These are phyloP conservation scores for slime mould (Dictyostelium discoideum) DNA, from an alignment of 78 protist species.

Conservation along the genomic window DNA sequence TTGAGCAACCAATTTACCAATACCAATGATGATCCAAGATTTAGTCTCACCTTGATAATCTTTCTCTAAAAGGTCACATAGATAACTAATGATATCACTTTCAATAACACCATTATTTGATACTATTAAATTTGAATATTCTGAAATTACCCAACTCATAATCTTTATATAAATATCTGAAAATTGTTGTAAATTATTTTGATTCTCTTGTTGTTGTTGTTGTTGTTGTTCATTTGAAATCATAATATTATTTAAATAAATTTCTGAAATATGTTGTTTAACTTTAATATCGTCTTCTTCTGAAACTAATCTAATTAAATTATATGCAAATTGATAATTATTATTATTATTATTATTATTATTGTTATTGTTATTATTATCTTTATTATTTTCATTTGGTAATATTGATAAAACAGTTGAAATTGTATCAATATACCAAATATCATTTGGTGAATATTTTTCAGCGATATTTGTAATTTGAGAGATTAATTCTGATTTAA, in stretches of 20 bases:
- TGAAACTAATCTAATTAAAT: conserved; percentile 42
- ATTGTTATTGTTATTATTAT: background rate
- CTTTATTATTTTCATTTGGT: background rate
- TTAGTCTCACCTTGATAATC: conserved; percentile 33
- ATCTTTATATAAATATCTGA: conserved; percentile 40
- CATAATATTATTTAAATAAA: background rate
- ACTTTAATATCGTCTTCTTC: conserved; percentile 36
- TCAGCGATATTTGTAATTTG: conserved; percentile 87
- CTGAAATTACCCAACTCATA: conserved; percentile 53
- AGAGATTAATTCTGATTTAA: conserved; percentile 81
- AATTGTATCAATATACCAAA: conserved; percentile 73
- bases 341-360: background rate
- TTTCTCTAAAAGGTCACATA: conserved; percentile 40
- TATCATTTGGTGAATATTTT: conserved; percentile 78
- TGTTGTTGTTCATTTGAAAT: background rate
- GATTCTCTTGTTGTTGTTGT: background rate
- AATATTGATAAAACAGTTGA: conserved; percentile 8
- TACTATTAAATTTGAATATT: conserved; percentile 31
- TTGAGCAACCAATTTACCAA: conserved; percentile 26
- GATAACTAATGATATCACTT: background rate
- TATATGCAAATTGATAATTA: conserved; percentile 14
- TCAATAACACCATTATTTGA: background rate
- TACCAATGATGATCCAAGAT: conserved; percentile 42
- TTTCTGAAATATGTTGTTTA: background rate
- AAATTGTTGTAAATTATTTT: background rate